phyloP scores from a whole-genome alignment of 1,139 yeast genomes.

The Geotrichum aggregatum region DNA sequence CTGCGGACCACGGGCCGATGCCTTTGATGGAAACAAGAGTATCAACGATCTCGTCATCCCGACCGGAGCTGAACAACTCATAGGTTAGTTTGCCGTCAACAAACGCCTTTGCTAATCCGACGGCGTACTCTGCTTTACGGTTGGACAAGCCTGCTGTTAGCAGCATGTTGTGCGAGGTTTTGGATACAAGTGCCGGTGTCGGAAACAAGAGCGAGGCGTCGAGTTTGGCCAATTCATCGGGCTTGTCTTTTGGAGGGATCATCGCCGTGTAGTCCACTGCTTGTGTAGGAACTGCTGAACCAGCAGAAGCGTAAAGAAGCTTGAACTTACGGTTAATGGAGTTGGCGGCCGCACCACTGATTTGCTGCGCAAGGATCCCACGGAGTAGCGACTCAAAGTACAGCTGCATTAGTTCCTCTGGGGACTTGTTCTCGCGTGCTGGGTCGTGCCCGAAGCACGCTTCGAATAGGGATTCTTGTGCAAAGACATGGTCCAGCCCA shows the following conservation, averaged over 20 bases:
- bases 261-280: not conserved
- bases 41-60: constrained; percentile 49
- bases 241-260: constrained; percentile 3
- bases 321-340: constrained; percentile 55
- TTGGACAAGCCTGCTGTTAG: constrained; percentile 66
- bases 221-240: constrained; percentile 1
- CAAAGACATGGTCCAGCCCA: constrained; percentile 29
- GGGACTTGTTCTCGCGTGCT: not conserved
- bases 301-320: constrained; percentile 34
- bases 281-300: not conserved
- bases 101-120: constrained; percentile 58
- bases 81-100: constrained; percentile 45
- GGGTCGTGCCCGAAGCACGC: not conserved
- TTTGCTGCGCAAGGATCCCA: constrained; percentile 70
- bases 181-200: constrained; percentile 48
- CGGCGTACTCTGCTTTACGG: constrained; percentile 62
- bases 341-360: constrained; percentile 77
- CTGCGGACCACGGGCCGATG: constrained; percentile 84
- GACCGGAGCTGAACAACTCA: constrained; percentile 39
- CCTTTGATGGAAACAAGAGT: constrained; percentile 66
- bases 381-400: constrained; percentile 45
- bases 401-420: constrained; percentile 2
- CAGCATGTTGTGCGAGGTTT: constrained; percentile 46
- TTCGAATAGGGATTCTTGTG: not conserved
- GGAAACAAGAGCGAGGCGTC: constrained; percentile 41